A percentile compares a stretch with the other conserved stretches of the same genome.
Conservation (phyloP, 805 yeast genomes). For the Yarrowia sp. region DNA sequence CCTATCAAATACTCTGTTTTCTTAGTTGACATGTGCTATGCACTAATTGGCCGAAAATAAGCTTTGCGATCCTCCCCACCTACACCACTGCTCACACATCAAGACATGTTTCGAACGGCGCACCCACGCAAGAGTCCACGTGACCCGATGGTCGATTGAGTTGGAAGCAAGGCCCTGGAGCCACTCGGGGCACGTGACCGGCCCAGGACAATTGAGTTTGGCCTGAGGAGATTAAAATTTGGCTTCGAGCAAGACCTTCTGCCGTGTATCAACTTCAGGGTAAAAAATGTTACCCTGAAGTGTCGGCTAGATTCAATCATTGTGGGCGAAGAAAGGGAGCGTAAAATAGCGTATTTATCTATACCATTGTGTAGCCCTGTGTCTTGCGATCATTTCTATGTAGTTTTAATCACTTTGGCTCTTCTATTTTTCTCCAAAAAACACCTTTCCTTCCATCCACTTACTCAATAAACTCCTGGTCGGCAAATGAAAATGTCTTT, state of each 20-base stretch:
- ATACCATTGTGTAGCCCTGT: background rate
- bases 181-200: slow-evolving; percentile 17
- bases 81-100: background rate
- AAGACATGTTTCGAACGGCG: background rate
- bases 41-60: background rate
- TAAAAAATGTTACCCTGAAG: slow-evolving; percentile 20
- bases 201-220: slow-evolving; percentile 28
- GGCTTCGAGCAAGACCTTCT: slow-evolving; percentile 5
- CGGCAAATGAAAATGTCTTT: slow-evolving; percentile 35
- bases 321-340: background rate
- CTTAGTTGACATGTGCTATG: no score
- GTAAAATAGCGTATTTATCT: rapidly evolving
- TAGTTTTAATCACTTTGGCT: background rate
- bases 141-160: slow-evolving; percentile 2
- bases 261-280: slow-evolving; percentile 22
- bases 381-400: background rate
- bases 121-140: slow-evolving; percentile 6
- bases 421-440: background rate
- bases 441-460: background rate
- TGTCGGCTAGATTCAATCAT: background rate
- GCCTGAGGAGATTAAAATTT: slow-evolving; percentile 19
- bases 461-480: background rate
- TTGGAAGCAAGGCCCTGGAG: background rate
- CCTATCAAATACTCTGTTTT: no score
- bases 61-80: background rate